phyloP scores from a whole-genome alignment of 2,329 filamentous ascomycete species.

The Trichoderma sp. region DNA sequence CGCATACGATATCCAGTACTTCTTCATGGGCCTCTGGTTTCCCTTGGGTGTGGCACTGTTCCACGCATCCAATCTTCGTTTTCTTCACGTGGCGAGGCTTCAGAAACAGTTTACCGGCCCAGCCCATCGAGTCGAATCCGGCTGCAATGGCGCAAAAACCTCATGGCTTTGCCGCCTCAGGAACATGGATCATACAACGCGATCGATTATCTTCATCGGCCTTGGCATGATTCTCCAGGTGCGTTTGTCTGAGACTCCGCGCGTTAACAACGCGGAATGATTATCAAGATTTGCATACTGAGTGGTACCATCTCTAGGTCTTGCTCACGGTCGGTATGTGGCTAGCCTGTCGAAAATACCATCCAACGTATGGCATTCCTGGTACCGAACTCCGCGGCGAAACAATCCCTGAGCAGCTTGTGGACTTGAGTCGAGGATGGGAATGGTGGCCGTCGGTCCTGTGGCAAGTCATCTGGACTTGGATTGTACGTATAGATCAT shows the following conservation, averaged over 20 bases:
- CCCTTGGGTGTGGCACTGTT: conserved; percentile 61
- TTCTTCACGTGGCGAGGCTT: conserved; percentile 52
- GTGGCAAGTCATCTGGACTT: conserved; percentile 59
- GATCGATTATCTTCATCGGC: conserved; percentile 48
- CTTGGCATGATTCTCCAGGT: conserved; percentile 54
- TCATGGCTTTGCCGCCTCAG: conserved; percentile 41
- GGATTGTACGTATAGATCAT: conserved; percentile 40
- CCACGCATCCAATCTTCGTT: conserved; percentile 56
- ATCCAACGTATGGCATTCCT: conserved; percentile 51
- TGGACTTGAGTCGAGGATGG: conserved; percentile 51
- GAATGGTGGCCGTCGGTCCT: conserved; percentile 62
- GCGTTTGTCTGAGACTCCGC: conserved; percentile 26
- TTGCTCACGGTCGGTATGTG: conserved; percentile 56
- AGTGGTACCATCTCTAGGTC: conserved; percentile 42
- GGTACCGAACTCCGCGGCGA: conserved; percentile 39
- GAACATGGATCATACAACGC: conserved; percentile 42
- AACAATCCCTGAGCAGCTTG: conserved; percentile 44
- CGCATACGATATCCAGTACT: conserved; percentile 56
- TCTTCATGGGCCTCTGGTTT: conserved; percentile 61
- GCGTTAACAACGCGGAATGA: not conserved
- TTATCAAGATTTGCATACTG: not conserved
- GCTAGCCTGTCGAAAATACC: conserved; percentile 59
- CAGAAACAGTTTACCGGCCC: conserved; percentile 46
- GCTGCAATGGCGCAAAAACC: conserved; percentile 34
- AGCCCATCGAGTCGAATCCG: conserved; percentile 24